These are phyloP conservation scores for Holtermanniella nyarrowii DNA, from an alignment of 768 basidiomycete species.

Conservation along the genomic window DNA sequence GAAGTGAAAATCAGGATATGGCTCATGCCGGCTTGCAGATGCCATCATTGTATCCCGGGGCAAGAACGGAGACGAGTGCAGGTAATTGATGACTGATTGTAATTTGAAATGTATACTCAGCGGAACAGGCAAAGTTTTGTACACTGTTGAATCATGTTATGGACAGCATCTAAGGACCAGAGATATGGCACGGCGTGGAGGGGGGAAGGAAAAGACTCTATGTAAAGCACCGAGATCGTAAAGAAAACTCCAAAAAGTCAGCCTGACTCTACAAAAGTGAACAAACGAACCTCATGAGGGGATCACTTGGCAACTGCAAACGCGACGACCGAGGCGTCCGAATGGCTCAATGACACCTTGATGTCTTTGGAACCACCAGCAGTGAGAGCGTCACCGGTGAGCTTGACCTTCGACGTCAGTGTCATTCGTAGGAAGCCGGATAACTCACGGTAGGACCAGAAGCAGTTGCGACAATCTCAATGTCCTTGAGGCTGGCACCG, in stretches of 20 bases:
- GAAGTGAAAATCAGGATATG: too few relatives aligned
- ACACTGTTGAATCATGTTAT: too few relatives aligned
- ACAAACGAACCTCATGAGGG: not conserved
- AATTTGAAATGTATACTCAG: too few relatives aligned
- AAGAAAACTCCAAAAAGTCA: not conserved
- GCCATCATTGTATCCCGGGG: too few relatives aligned
- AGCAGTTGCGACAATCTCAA: constrained; percentile 71
- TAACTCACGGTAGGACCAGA: constrained; percentile 68
- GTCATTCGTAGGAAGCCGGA: constrained; percentile 45
- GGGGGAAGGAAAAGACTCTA: not conserved
- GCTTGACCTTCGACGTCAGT: constrained; percentile 20
- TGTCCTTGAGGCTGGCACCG: constrained; percentile 89
- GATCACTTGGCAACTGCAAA: constrained; percentile 37
- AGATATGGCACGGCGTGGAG: not conserved
- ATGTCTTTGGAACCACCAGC: constrained; percentile 67
- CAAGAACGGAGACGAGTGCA: too few relatives aligned
- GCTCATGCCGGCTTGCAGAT: too few relatives aligned
- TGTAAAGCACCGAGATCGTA: not conserved
- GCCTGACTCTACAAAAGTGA: not conserved
- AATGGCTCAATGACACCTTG: constrained; percentile 82
- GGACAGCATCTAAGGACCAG: not conserved
- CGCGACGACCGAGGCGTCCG: constrained; percentile 56
- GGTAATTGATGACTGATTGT: too few relatives aligned
- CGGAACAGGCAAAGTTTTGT: too few relatives aligned
- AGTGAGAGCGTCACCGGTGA: constrained; percentile 53